Percentiles rank a stretch among this genome's conserved stretches.
Conservation (phyloP, 2,329 filamentous ascomycete genomes). For the Penicillium sp. region DNA sequence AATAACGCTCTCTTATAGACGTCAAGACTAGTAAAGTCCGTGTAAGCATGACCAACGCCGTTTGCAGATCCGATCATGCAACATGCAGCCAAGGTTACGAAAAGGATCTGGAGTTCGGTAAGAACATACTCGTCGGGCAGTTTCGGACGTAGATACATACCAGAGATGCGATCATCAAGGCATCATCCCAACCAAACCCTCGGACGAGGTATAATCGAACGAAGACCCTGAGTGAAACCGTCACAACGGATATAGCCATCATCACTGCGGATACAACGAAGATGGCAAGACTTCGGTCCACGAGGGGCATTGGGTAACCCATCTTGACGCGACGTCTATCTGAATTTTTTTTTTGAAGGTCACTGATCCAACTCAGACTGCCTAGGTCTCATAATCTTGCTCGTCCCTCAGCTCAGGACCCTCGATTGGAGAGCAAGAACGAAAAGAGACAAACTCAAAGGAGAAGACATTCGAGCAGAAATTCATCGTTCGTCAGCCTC, state of each 20-base stretch:
- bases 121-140: background rate
- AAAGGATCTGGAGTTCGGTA: background rate
- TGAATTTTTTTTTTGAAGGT: background rate
- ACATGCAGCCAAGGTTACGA: background rate
- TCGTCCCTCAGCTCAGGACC: background rate
- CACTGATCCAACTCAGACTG: background rate
- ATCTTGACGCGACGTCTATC: background rate
- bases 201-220: background rate
- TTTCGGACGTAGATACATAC: background rate
- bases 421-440: background rate
- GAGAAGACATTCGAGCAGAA: background rate
- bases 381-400: background rate
- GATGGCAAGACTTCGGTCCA: background rate
- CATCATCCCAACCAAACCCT: background rate
- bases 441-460: background rate
- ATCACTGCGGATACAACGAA: background rate
- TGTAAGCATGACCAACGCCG: background rate
- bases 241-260: background rate
- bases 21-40: background rate
- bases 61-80: background rate
- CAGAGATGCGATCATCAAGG: background rate
- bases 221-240: background rate
- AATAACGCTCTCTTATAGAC: background rate
- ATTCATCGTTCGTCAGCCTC: background rate
- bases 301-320: slow-evolving; percentile 2